Conservation (phyloP, 2,329 filamentous ascomycete genomes). For the Colletotrichum karsti region DNA sequence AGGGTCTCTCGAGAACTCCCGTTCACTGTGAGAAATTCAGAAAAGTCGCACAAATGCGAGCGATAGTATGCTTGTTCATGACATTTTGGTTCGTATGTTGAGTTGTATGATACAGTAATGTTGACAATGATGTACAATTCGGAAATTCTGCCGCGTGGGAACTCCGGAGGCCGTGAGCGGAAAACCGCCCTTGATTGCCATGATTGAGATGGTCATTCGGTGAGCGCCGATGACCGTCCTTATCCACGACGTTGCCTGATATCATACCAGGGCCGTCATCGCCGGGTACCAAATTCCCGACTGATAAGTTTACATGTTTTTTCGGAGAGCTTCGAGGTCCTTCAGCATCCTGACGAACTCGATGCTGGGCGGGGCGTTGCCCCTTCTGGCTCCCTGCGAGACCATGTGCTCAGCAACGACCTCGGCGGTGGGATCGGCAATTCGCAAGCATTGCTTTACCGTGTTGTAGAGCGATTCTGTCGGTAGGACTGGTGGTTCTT, state of each 20-base stretch:
- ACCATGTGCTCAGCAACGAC: conserved; percentile 33
- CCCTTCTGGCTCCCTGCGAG: background rate
- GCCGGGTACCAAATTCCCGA: too few relatives aligned
- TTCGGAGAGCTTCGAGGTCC: conserved; percentile 29
- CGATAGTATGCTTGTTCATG: background rate
- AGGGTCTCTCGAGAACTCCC: background rate
- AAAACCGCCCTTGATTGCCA: too few relatives aligned
- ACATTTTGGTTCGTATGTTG: background rate
- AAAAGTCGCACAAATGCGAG: too few relatives aligned
- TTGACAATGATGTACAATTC: conserved; percentile 1
- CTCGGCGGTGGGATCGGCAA: conserved; percentile 62
- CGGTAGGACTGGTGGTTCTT: conserved; percentile 58
- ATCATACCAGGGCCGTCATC: too few relatives aligned
- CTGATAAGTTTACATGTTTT: background rate
- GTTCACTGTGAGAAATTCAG: background rate
- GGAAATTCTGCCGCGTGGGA: background rate
- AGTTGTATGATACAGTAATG: background rate
- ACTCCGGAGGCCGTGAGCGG: too few relatives aligned
- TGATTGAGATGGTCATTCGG: background rate
- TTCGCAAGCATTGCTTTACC: conserved; percentile 61
- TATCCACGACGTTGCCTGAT: too few relatives aligned
- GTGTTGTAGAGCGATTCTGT: conserved; percentile 52
- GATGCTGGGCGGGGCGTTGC: conserved; percentile 23
- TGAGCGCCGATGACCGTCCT: conserved; percentile 10
- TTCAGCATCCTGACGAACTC: conserved; percentile 40